Conservation (phyloP, 2,329 filamentous ascomycete species). For the Fusarium annulatum region DNA sequence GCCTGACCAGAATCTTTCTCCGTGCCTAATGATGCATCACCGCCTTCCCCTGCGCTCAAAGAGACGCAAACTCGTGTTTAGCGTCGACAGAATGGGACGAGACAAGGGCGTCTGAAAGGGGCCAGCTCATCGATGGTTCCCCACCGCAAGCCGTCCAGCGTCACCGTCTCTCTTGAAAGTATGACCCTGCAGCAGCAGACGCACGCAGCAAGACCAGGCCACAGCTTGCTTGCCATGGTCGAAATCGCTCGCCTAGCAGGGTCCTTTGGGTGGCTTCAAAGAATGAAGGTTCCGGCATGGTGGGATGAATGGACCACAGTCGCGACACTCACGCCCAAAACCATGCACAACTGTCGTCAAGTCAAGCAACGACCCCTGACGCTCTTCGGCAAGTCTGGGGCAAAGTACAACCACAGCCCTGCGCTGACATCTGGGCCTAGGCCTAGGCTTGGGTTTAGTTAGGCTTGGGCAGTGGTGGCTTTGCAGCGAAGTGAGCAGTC, state of each 20-base stretch:
- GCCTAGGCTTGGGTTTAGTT: conserved; percentile 19
- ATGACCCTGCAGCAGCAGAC: conserved; percentile 42
- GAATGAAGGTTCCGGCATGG: conserved; percentile 20
- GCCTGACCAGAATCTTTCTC: conserved; percentile 40
- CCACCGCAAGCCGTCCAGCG: conserved; percentile 43
- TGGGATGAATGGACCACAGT: conserved; percentile 33
- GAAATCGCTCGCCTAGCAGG: conserved; percentile 29
- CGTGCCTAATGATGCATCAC: conserved; percentile 46
- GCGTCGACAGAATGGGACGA: conserved; percentile 44
- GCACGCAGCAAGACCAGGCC: conserved; percentile 17
- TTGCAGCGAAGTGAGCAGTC: conserved; percentile 39
- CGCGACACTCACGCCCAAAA: conserved; percentile 24
- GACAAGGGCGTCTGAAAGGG: conserved; percentile 45
- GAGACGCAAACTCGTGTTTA: conserved; percentile 40
- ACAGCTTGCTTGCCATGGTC: conserved; percentile 17
- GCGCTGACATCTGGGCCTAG: conserved; percentile 37
- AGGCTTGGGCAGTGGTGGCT: conserved; percentile 36
- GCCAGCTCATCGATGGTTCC: conserved; percentile 46
- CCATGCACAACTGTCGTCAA: conserved; percentile 34
- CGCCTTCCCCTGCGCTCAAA: conserved; percentile 42
- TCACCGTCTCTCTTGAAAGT: conserved; percentile 44
- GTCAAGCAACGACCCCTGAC: conserved; percentile 38
- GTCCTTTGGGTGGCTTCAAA: conserved; percentile 30
- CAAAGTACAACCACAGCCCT: conserved; percentile 43
- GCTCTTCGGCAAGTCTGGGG: conserved; percentile 39